Percentiles rank a stretch among this genome's conserved stretches.
phyloP scores from a whole-genome alignment of 2,329 filamentous ascomycete genomes.

The Colletotrichum trifolii region DNA sequence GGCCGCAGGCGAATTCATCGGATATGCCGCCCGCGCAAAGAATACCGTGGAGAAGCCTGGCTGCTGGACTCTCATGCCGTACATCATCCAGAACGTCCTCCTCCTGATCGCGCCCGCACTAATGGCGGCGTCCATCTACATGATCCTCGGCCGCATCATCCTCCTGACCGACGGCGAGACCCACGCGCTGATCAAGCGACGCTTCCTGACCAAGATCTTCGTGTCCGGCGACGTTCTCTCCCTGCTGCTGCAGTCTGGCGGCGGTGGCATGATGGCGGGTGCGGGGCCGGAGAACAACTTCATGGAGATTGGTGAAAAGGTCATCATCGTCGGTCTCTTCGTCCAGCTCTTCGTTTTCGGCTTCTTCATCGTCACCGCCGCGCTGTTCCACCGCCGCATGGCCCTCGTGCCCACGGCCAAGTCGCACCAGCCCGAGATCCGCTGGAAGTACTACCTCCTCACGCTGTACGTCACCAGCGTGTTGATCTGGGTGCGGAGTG shows the following conservation, averaged over 20 bases:
- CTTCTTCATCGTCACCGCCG: constrained; percentile 60
- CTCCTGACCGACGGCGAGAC: constrained; percentile 50
- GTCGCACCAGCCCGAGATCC: constrained; percentile 31
- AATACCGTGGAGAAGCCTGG: constrained; percentile 26
- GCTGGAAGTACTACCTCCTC: constrained; percentile 45
- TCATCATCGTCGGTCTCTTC: constrained; percentile 64
- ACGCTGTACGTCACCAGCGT: constrained; percentile 47
- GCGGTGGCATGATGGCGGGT: constrained; percentile 36
- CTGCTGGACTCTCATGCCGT: constrained; percentile 55
- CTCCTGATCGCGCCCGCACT: constrained; percentile 52
- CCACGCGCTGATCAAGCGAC: constrained; percentile 53
- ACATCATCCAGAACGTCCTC: constrained; percentile 53
- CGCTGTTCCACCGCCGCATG: constrained; percentile 54
- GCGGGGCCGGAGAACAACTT: constrained; percentile 20
- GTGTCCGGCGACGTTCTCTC: constrained; percentile 61
- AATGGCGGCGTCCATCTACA: constrained; percentile 59
- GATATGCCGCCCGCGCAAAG: constrained; percentile 26
- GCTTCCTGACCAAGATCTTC: constrained; percentile 63
- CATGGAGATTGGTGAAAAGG: constrained; percentile 50
- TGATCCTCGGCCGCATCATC: constrained; percentile 57
- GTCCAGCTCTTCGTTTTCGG: constrained; percentile 65
- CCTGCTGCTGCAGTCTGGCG: constrained; percentile 49
- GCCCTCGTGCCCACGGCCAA: constrained; percentile 37
- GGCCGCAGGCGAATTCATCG: constrained; percentile 29
- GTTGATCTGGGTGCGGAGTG: constrained; percentile 57